phyloP scores from a whole-genome alignment of 305 asterid species.

The Vinca major region DNA sequence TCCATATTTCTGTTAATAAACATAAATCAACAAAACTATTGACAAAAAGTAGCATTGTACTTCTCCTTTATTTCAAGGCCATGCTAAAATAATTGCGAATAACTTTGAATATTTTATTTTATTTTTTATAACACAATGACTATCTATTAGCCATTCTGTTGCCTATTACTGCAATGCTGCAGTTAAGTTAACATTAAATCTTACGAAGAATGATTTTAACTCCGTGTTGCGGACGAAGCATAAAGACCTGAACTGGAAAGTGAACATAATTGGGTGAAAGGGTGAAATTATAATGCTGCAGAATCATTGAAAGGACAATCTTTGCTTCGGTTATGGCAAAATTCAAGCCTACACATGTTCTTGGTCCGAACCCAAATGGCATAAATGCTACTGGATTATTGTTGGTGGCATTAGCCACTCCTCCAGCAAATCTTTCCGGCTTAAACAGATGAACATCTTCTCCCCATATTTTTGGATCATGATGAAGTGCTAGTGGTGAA shows the following conservation, averaged over 20 bases:
- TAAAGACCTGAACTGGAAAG: conserved; percentile 46
- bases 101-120: too few species aligned
- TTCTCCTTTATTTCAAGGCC: too few species aligned
- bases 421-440: conserved; percentile 6
- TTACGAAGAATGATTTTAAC: conserved; percentile 36
- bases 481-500: conserved; percentile 32
- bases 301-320: conserved; percentile 55
- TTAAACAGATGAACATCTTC: conserved; percentile 1
- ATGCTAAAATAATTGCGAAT: too few species aligned
- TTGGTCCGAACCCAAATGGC: conserved; percentile 9
- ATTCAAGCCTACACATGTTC: conserved; percentile 4
- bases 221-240: conserved; percentile 58
- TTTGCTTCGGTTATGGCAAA: conserved; percentile 21
- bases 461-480: conserved; percentile 8
- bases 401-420: conserved; percentile 5
- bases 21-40: too few species aligned
- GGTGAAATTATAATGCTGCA: conserved; percentile 41
- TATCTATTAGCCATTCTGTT: too few species aligned
- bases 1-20: too few species aligned
- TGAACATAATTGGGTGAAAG: conserved; percentile 51
- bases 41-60: too few species aligned
- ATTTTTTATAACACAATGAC: too few species aligned
- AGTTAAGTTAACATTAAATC: not conserved
- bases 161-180: too few species aligned
- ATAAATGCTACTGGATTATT: conserved; percentile 5